Evolutionary conservation across 257 asterid genomes (phyloP).

Genomic region (Coffea canephora): DNA sequence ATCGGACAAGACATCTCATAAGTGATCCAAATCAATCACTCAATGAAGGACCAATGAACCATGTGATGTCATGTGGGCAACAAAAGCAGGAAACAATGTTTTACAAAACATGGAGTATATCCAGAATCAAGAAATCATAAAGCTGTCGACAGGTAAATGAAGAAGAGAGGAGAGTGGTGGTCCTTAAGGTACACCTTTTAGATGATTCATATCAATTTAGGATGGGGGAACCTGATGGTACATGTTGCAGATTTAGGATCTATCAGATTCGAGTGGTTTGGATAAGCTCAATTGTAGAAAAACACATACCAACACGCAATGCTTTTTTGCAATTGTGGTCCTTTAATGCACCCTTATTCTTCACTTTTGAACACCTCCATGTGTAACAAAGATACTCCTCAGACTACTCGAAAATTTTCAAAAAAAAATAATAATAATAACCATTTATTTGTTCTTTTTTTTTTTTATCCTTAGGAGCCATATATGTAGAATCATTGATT

Average conservation of each 20-base stretch:
- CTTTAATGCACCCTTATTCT: neutral
- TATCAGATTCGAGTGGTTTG: neutral
- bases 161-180: neutral
- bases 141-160: neutral
- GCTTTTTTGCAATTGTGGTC: neutral
- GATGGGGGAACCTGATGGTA: conserved; percentile 1
- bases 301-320: neutral
- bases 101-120: neutral
- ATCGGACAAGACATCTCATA: conserved; percentile 8
- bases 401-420: too few species aligned
- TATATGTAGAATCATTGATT: too few species aligned
- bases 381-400: too few species aligned
- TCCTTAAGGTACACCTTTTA: neutral
- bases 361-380: neutral
- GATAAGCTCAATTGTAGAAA: neutral
- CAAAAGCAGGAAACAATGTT: neutral
- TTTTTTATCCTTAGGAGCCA: too few species aligned
- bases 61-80: conserved; percentile 18
- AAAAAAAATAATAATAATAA: too few species aligned
- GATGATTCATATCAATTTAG: conserved; percentile 2
- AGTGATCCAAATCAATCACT: neutral
- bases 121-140: neutral
- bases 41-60: conserved; percentile 16
- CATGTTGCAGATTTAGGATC: conserved; percentile 5
- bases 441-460: too few species aligned